Evolutionary conservation across 306 rosid species (phyloP), one percentile per base, ranked within the genome.

Genomic region (Vigna nakashimae): DNA sequence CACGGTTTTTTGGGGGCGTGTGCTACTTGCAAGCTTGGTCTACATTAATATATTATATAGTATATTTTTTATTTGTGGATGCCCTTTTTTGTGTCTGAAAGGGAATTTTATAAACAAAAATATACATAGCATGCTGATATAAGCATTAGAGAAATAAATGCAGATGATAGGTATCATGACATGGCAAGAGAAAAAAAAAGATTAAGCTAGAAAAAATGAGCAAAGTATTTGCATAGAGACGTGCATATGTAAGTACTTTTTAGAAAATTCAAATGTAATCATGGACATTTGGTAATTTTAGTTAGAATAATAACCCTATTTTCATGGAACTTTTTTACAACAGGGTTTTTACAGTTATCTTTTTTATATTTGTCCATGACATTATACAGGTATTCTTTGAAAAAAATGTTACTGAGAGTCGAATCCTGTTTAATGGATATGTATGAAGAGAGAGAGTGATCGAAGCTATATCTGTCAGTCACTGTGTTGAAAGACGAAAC

Each of bases 61-160:
- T 76, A 51, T 55, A 48, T 53, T 65, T 60, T 40, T 6, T 42
- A 79, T 77, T 77, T 90, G 93, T 91, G 98, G 98, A 87, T 77
- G 85, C 17, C 86, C 80, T 86, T 88, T 85, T 86, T 82, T 22
- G 46, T 4, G 32, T 30, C 75, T 67, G 62, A 69, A 81, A 73
- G 49, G 42, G 16, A 62, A 3, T 62, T 62, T 28, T 55, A 3
- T 17, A 56, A 56, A 56, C 62, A 56, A 22, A 22, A 57, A 57
- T 11, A 20, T 55, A 24, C 4, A 56, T 4, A 15, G 7, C 22
- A 0, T 22, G 1, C 9, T 20, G 20, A 20, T 9, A 55, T 4
- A 30, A 30, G 22, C 30, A 20, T 20, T 0, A 56, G 1, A 22
- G 10, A 9, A 53, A 18, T 22, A 20, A 56, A n/a, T 45, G 15